Base-by-base conservation (phyloP, 495 filamentous ascomycete genomes). In the Aspergillus carlsbadensis region DNA sequence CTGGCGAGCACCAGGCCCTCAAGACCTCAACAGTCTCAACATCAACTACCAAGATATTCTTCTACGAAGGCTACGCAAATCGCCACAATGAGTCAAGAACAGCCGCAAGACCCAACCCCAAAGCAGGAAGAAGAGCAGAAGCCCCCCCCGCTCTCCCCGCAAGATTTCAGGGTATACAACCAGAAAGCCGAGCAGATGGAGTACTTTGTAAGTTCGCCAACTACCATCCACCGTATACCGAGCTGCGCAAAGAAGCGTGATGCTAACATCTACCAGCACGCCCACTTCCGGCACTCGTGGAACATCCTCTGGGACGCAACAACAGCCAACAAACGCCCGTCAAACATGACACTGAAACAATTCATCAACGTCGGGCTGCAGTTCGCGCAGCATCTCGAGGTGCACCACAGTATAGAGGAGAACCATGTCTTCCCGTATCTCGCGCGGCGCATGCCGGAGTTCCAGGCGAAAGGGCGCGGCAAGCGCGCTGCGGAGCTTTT, bases 401-500 rank as follows among this genome's bases (percentile, higher is more conserved):
- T 46, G 10, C 52, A 55, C 21, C 52, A 55, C 15, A 33, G 15
- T 6, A 55, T 55, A 31, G 52, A 55, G 22, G 52, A 55, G 15
- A 46, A 24, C 7, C 39, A 29, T 5, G 36, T 59, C 34, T 59
- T 59, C 42, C 56, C 56, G 18, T 29, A 41, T 10, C 42, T 97
- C 10, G 90, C 87, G 20, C 72, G 69, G 43, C 85, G 82, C 59
- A 96, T 96, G 92, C 89, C 92, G 7, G 85, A 86, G 47, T 97
- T 96, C 65, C 72, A 70, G 22, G 22, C 11, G 0, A 29, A 29
- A 8, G 49, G 50, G 29, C 22, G 26, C 10, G 44, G 49, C 0
- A 41, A 41, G 7, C 76, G 80, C 35, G 81, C 85, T 24, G 72
- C 84, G 18, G 81, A 90, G 67, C 68, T 96, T 37, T 64, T 93